Conservation (phyloP, 768 basidiomycete species). For the Trametes cinnabarina region DNA sequence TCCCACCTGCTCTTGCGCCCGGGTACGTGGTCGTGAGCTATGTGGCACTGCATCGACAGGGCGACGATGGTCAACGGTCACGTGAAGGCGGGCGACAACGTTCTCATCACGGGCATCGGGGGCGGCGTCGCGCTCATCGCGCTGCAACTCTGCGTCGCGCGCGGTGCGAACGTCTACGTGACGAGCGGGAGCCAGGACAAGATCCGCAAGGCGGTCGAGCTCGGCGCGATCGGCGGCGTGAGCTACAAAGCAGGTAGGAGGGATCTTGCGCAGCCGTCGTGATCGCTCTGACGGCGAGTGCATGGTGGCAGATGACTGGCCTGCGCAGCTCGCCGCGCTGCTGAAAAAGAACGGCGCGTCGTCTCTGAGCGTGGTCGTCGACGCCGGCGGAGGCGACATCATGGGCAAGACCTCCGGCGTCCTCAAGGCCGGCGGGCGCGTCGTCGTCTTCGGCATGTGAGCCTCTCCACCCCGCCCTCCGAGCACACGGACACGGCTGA, state of each 20-base stretch:
- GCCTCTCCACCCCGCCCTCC: constrained; percentile 3
- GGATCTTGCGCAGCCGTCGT: background rate
- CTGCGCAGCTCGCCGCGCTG: constrained; percentile 32
- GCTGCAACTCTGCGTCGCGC: constrained; percentile 71
- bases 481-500: constrained; percentile 1
- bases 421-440: constrained; percentile 36
- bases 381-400: constrained; percentile 46
- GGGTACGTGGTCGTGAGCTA: too few relatives aligned
- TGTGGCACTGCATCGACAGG: constrained; percentile 34
- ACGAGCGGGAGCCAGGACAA: constrained; percentile 72
- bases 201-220: constrained; percentile 57
- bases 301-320: constrained; percentile 34
- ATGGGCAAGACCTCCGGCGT: constrained; percentile 33
- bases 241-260: constrained; percentile 61
- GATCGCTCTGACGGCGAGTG: background rate
- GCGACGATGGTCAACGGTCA: constrained; percentile 64
- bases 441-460: constrained; percentile 42
- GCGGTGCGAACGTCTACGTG: constrained; percentile 79
- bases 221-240: constrained; percentile 78
- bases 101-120: constrained; percentile 80
- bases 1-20: too few relatives aligned
- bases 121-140: constrained; percentile 81
- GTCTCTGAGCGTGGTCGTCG: constrained; percentile 41
- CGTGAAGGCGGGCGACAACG: constrained; percentile 61
- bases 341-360: constrained; percentile 28